These are phyloP conservation scores for Dendrostoma leiphaemia DNA, from an alignment of 2,329 filamentous ascomycete genomes.

Conservation along the genomic window DNA sequence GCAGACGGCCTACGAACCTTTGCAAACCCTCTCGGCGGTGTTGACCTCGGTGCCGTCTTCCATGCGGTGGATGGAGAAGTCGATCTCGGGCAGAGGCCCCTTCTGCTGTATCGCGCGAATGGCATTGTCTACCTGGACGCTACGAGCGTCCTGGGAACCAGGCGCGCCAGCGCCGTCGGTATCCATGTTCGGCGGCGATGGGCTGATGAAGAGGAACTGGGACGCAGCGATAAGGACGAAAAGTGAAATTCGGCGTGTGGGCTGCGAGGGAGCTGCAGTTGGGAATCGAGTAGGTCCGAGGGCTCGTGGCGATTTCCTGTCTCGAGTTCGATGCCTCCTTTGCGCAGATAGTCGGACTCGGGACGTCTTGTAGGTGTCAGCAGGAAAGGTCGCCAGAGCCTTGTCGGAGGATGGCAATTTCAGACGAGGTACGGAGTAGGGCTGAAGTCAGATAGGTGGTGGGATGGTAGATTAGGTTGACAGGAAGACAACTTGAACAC, in stretches of 20 bases:
- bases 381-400: constrained; percentile 11
- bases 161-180: constrained; percentile 39
- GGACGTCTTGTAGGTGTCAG: background rate
- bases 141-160: constrained; percentile 44
- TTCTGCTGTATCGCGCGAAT: constrained; percentile 91
- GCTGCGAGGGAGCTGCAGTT: background rate
- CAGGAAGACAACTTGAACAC: constrained; percentile 3
- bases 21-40: constrained; percentile 94
- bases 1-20: constrained; percentile 64
- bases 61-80: constrained; percentile 98
- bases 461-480: constrained; percentile 5
- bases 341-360: background rate
- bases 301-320: background rate
- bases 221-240: constrained; percentile 6
- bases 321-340: background rate
- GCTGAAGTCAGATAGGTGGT: constrained; percentile 20
- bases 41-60: constrained; percentile 95
- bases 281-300: background rate
- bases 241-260: background rate
- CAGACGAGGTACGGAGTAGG: constrained; percentile 24
- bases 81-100: constrained; percentile 94
- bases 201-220: constrained; percentile 4
- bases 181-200: constrained; percentile 42
- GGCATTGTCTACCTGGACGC: constrained; percentile 77
- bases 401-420: constrained; percentile 19